Base-by-base conservation (phyloP, 1,284 basidiomycete species). In the Anthracocystis walkeri region DNA sequence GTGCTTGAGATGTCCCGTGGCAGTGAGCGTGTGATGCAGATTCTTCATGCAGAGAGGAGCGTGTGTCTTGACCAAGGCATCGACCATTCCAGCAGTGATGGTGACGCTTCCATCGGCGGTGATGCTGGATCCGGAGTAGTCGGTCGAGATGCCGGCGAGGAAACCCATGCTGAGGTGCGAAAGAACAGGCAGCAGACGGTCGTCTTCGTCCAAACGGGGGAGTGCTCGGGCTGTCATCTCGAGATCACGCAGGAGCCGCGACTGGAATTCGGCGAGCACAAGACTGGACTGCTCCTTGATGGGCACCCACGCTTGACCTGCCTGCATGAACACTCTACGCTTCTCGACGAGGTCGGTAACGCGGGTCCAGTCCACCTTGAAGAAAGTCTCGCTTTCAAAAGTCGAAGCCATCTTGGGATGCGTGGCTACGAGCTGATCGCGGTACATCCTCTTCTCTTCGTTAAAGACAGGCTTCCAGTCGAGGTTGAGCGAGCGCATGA, bases 41-140 rank as follows among this genome's bases (percentile, higher is more conserved):
- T 92, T 91, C 58, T 93, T 91, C 95, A 98, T 97, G 86, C 97
- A 99, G 76, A 95, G 87, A 1, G 97, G 97, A 88, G 94, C 98
- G 84, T 98, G 95, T 84, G 92, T 91, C 79, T 87, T 89, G 1
- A 95, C 91, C 31, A 99, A 87, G 25, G 92, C 91, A 81, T 97
- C 93, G 2, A 99, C 88, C 94, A 97, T 96, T 58, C 95, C 94
- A 1, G 95, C 95, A 49, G 90, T 95, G 75, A 99, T 90, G 53
- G 89, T 89, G 57, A 90, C 90, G 25, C 45, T 68, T 0, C 89
- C 89, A 38, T 88, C 88, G n/a, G 77, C 77, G 20, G 73, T 71
- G 54, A 82, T 74, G 12, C 88, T 87, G 10, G 80, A 78, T 20
- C 81, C 84, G 8, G 82, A 83, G 90, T 93, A 94, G 82, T 94